A percentile compares a stretch with the other conserved stretches of the same genome.
Evolutionary conservation across 169 alveolate species (phyloP).

Genomic region (Plasmodium vivax): DNA sequence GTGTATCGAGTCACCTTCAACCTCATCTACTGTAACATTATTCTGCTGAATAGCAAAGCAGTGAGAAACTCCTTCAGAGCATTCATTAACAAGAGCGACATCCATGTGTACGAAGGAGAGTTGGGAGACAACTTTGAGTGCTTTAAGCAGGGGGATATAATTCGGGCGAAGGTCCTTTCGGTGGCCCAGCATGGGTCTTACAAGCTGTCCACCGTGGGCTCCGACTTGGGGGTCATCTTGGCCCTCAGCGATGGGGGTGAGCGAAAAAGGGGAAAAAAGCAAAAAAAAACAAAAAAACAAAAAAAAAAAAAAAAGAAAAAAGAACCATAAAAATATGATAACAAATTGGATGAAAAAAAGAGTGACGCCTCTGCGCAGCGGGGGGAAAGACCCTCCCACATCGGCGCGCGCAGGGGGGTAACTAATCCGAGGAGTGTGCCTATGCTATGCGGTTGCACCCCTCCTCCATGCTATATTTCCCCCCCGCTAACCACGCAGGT

Average conservation of each 20-base stretch:
- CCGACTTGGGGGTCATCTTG: slow-evolving; percentile 55
- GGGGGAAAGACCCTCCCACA: too few relatives aligned
- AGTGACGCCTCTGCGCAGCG: too few relatives aligned
- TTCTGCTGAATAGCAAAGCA: background rate
- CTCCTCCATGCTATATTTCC: background rate
- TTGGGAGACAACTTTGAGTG: slow-evolving; percentile 60
- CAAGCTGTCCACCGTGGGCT: slow-evolving; percentile 61
- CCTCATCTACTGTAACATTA: slow-evolving; percentile 29
- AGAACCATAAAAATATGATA: too few relatives aligned
- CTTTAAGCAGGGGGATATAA: slow-evolving; percentile 67
- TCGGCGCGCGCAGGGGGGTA: background rate
- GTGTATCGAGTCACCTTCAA: slow-evolving; percentile 43
- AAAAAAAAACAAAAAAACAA: background rate
- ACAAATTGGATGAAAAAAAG: too few relatives aligned
- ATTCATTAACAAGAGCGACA: slow-evolving; percentile 58
- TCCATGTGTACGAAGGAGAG: slow-evolving; percentile 66
- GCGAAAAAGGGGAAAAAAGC: background rate
- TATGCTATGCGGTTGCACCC: background rate
- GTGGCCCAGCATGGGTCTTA: slow-evolving; percentile 48
- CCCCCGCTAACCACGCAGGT: slow-evolving; percentile 15
- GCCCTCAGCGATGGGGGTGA: slow-evolving; percentile 49
- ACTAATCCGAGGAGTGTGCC: background rate
- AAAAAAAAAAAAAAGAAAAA: too few relatives aligned
- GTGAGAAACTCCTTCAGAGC: slow-evolving; percentile 42
- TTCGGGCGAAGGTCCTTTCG: slow-evolving; percentile 51